Conservation (phyloP, 176 grass and related monocot genomes). For the sorghum (Sorghum bicolor) region DNA sequence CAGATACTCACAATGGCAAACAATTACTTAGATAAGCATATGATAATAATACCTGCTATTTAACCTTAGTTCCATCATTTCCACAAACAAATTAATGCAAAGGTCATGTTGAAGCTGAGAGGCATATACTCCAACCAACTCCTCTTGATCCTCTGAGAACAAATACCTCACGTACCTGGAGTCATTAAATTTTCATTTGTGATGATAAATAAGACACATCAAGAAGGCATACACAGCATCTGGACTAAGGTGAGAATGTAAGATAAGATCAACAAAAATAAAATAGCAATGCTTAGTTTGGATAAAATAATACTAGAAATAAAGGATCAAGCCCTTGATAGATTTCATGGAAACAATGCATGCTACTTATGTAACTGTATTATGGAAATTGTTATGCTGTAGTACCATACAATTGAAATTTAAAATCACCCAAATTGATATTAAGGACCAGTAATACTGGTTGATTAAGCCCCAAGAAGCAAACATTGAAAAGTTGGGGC, state of each 20-base stretch:
- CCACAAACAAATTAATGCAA: slow-evolving; percentile 85
- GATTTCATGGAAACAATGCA: not conserved
- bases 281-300: not conserved
- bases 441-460: not conserved
- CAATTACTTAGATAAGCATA: not conserved
- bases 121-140: slow-evolving; percentile 90
- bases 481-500: not conserved
- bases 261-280: not conserved
- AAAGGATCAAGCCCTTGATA: not conserved
- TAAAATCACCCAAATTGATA: not conserved
- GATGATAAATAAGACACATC: slow-evolving; percentile 3
- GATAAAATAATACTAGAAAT: not conserved
- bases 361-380: not conserved
- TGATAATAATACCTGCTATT: slow-evolving; percentile 71
- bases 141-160: slow-evolving; percentile 92
- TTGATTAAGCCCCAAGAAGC: not conserved
- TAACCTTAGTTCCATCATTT: slow-evolving; percentile 94
- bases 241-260: slow-evolving; percentile 2
- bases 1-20: not conserved
- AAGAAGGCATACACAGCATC: slow-evolving; percentile 5
- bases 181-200: slow-evolving; percentile 16
- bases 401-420: not conserved
- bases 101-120: slow-evolving; percentile 84
- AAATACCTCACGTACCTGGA: slow-evolving; percentile 92
- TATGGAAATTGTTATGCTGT: not conserved